Base-by-base conservation (phyloP, 1,139 yeast genomes). In the Saccharomyces hybrid region DNA sequence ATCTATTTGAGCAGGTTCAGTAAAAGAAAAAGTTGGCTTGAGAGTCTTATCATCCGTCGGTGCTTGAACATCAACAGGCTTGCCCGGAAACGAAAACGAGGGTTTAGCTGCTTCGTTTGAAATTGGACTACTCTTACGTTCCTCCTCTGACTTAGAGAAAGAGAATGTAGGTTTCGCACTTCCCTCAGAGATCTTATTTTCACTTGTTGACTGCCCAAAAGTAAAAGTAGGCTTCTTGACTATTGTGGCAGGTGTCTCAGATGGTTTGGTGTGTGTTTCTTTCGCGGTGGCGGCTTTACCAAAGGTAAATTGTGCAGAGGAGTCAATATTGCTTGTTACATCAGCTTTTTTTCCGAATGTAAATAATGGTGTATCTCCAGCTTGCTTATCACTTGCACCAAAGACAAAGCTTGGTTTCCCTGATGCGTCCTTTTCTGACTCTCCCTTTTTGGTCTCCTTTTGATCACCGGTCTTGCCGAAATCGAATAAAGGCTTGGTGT, bases 21-120 rank as follows among this genome's bases (percentile, higher is more conserved):
- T 58, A 51, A 60, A 60, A 4, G 60, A 47, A 49, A 60, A 59
- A 8, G 60, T 50, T 14, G 62, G 59, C 23, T 53, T 53, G 3
- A 53, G 2, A 2, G 34, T 25, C 3, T 13, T 41, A 13, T 49
- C 9, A 14, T 30, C 34, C 1, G 23, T 11, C 3, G 16, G 16
- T 38, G 44, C n/a, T 16, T 47, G 26, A 13, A n/a, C 26, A 4
- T 31, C 47, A 2, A 25, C 27, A 7, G 46, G 28, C 13, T 27
- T 44, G 32, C 31, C 13, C 16, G 49, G 11, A 31, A 50, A 50
- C 23, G 52, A 23, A 26, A 50, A 50, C 16, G 14, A 27, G 5
- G 52, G 52, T 16, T 50, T 50, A 26, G 6, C 25, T 14, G 16
- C 42, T 31, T 44, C 6, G 13, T 14, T 25, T 13, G 48, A 46